Base-by-base conservation (phyloP, 345 rosid species). In the Isatis tinctoria region DNA sequence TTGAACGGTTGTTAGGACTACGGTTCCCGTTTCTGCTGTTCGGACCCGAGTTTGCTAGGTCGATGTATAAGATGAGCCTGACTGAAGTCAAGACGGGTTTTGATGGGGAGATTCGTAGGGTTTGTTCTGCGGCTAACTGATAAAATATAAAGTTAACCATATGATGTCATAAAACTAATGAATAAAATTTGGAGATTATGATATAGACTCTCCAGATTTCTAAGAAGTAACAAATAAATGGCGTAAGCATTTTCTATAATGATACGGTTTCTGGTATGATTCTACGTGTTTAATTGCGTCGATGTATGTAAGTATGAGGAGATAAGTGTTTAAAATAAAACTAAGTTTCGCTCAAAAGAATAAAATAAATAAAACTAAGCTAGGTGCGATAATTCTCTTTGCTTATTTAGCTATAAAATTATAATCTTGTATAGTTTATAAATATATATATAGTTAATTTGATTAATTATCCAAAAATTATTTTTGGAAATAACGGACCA, bases 11-110 rank as follows among this genome's bases (percentile, higher is more conserved):
- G 60, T 54, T 78, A 36, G 80, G 79, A 35, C 16, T 62, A 27
- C 22, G 51, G 3, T 35, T 10, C 26, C 74, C 79, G 36, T 16
- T 52, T 61, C 20, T 69, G 16, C 0, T 0, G 24, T 69, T 76
- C 13, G 51, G 65, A 35, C 5, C 13, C 3, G 74, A 84, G 68
- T 84, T 84, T 62, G 83, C 28, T 0, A 76, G 74, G 39, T 84
- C 87, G 10, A 84, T 84, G 87, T 67, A 44, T 5, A 84, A 81
- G 66, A 81, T 84, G 83, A 77, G 87, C 26, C 68, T 65, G 11
- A 81, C 74, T 48, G 83, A 65, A 6, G 79, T 83, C 5, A 83
- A 83, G 63, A 81, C 85, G 0, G 82, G 83, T 0, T 41, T 79
- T 0, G 39, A 51, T 9, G 85, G 87, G 13, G 87, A 83, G 75